phyloP scores from a whole-genome alignment of 352 stramenopile genomes.

The Phytopythium montanum region DNA sequence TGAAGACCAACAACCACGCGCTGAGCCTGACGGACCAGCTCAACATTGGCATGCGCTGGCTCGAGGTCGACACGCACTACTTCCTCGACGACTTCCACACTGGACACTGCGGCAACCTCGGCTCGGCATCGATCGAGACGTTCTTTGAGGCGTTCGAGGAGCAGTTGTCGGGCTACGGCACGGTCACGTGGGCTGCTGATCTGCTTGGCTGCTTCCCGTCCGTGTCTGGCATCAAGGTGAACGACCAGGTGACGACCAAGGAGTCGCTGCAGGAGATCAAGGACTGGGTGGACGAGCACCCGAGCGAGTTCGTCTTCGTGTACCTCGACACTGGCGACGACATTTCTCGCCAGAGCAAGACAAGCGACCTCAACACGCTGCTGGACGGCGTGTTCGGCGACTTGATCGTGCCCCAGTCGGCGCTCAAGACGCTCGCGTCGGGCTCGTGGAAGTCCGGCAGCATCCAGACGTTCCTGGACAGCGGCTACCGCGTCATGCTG shows the following conservation, averaged over 20 bases:
- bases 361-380: constrained; percentile 27
- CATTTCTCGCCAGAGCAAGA: constrained; percentile 25
- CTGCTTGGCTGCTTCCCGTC: constrained; percentile 60
- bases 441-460: constrained; percentile 29
- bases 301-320: constrained; percentile 38
- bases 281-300: constrained; percentile 40
- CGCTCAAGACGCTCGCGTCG: constrained; percentile 27
- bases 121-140: constrained; percentile 26
- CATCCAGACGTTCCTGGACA: constrained; percentile 30
- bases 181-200: constrained; percentile 37
- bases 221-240: constrained; percentile 44
- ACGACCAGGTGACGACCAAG: constrained; percentile 32
- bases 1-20: constrained; percentile 71
- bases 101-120: constrained; percentile 54
- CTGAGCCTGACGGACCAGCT: constrained; percentile 57
- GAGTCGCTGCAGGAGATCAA: constrained; percentile 39
- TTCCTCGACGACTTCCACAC: constrained; percentile 54
- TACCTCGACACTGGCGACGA: constrained; percentile 53
- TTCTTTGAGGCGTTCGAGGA: constrained; percentile 36
- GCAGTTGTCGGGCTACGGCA: constrained; percentile 39
- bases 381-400: constrained; percentile 39
- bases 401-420: constrained; percentile 27
- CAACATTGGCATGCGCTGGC: constrained; percentile 44
- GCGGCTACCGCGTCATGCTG: constrained; percentile 34
- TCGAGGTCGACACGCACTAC: constrained; percentile 69